These are phyloP conservation scores for Sporisorium reilianum DNA, from an alignment of 1,284 basidiomycete species.

Conservation along the genomic window DNA sequence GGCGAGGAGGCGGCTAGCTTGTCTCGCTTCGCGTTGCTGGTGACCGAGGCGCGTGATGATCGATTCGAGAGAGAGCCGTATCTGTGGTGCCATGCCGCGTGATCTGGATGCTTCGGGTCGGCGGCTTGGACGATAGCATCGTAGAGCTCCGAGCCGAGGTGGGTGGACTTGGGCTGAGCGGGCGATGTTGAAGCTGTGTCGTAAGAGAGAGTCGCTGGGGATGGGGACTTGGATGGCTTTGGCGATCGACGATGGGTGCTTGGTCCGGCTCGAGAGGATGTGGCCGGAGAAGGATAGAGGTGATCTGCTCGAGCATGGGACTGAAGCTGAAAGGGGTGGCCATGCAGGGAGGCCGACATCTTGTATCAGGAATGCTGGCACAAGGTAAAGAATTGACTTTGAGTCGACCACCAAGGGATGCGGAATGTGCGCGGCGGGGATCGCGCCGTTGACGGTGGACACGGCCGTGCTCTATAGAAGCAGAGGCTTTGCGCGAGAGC, in stretches of 20 bases:
- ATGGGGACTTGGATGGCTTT: not conserved
- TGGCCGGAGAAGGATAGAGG: not conserved
- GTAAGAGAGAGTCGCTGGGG: not conserved
- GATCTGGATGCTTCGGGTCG: constrained; percentile 42
- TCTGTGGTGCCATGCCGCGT: constrained; percentile 37
- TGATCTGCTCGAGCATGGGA: not conserved
- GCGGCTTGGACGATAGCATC: constrained; percentile 49
- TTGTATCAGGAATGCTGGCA: too few relatives aligned
- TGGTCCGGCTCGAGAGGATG: not conserved
- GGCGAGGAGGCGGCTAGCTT: constrained; percentile 8
- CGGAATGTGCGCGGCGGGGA: too few relatives aligned
- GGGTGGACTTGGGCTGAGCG: constrained; percentile 13
- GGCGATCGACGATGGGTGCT: constrained; percentile 3
- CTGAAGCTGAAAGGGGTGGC: constrained; percentile 15
- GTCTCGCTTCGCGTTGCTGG: constrained; percentile 25
- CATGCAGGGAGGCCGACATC: constrained; percentile 12
- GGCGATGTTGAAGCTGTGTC: not conserved
- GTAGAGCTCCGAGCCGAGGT: constrained; percentile 35
- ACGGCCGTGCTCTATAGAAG: not conserved
- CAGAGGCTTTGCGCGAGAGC: not conserved
- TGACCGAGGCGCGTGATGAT: constrained; percentile 26
- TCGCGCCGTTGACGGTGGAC: not conserved
- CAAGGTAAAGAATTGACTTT: too few relatives aligned
- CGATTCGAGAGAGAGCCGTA: constrained; percentile 30
- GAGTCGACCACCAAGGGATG: not conserved